phyloP scores from a whole-genome alignment of 106 monocot species.

The Platanthera guangdongensis region DNA sequence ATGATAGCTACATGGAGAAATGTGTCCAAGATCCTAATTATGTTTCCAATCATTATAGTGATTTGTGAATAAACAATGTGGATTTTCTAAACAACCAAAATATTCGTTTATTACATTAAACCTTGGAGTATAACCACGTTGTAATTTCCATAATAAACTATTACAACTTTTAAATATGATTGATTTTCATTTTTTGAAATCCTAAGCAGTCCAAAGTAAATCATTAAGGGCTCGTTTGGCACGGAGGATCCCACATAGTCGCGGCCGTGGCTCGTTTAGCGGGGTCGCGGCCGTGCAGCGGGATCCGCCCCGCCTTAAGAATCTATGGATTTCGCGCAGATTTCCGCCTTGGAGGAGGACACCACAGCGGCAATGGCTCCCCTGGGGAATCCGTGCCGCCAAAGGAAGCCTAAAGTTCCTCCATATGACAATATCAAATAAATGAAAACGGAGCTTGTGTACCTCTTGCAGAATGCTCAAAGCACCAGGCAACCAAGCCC shows the following conservation, averaged over 20 bases:
- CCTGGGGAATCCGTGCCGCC: too few relatives aligned
- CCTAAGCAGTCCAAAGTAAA: neutral
- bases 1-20: neutral
- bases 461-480: slow-evolving; percentile 91
- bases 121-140: neutral
- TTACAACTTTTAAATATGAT: neutral
- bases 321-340: too few relatives aligned
- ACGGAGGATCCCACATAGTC: too few relatives aligned
- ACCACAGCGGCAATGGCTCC: too few relatives aligned
- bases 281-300: too few relatives aligned
- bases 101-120: neutral
- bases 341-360: too few relatives aligned
- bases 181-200: neutral
- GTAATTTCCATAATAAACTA: neutral
- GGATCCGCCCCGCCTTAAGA: too few relatives aligned
- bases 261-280: too few relatives aligned
- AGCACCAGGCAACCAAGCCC: slow-evolving; percentile 75
- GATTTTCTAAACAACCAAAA: neutral
- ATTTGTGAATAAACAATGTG: neutral
- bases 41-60: neutral
- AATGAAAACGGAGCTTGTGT: neutral
- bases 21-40: neutral
- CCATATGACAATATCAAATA: neutral
- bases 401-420: too few relatives aligned
- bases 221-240: neutral